Base-by-base conservation (phyloP, 2,329 filamentous ascomycete genomes). In the Claviceps paspali region DNA sequence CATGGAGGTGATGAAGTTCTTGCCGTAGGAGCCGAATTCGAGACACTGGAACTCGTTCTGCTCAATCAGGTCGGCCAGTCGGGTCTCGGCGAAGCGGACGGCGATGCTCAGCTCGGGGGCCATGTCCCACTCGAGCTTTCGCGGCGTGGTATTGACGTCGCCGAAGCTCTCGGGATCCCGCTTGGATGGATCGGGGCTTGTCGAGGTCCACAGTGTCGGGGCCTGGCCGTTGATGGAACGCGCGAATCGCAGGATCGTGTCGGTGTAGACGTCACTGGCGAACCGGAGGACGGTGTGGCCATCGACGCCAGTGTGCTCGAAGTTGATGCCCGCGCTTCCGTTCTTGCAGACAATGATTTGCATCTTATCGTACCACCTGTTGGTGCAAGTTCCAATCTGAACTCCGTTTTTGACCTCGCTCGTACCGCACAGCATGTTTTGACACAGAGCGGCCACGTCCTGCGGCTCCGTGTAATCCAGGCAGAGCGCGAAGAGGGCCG, bases 281-380 rank as follows among this genome's bases (percentile, higher is more conserved):
- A 98, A 96, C 5, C 91, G 80, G 37, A 98, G 71, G 17, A 98
- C 91, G 0, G 91, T 98, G 55, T 98, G 91, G 1, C 91, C 91
- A 51, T 98, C 91, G 5, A 98, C 88, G 46, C 91, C 91, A 1
- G 91, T 98, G 53, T 98, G 91, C 57, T 98, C 91, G 51, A 98
- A 96, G 62, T 98, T 98, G 73, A 98, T 96, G 5, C 91, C 91
- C 0, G 91, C 91, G 52, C 85, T 94, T 40, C 91, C 91, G 59
- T 96, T 98, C 63, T 94, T 93, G 68, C 91, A 96, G 35, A 98
- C 91, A 38, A 98, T 96, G 44, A 98, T 95, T 55, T 98, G 91
- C 33, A 98, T 68, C 64, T 98, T 98, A 62, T 98, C 91, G 53
- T 98, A 98, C 91, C 91, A 98, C 43, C 91, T 72, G 59, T 98